A percentile compares a stretch with the other conserved stretches of the same genome.
Evolutionary conservation across 73 alveolate species (phyloP).

Genomic region (Diophrys appendiculata): DNA sequence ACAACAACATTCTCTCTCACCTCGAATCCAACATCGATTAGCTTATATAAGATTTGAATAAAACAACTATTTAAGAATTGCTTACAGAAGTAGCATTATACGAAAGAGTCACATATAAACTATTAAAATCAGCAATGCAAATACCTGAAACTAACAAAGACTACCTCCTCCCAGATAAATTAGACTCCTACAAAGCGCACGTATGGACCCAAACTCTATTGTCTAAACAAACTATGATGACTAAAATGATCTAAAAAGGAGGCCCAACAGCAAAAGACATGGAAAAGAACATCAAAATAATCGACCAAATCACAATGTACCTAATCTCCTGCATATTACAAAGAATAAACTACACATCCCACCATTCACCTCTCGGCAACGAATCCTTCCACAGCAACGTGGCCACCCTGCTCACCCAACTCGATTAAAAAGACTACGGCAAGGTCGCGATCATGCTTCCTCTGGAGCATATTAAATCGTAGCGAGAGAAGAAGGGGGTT

Average conservation of each 20-base stretch:
- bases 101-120: neutral
- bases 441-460: neutral
- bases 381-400: too few species aligned
- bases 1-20: neutral
- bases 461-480: neutral
- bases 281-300: too few species aligned
- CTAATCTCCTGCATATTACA: neutral
- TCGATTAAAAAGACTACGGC: too few species aligned
- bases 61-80: neutral
- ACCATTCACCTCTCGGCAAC: neutral
- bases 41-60: neutral
- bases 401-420: too few species aligned
- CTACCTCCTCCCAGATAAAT: neutral
- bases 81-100: neutral
- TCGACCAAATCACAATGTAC: neutral
- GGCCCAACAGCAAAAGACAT: too few species aligned
- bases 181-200: neutral
- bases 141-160: neutral
- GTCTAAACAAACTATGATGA: neutral
- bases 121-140: neutral
- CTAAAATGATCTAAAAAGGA: neutral
- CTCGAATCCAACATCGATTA: too few species aligned
- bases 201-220: neutral
- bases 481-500: neutral
- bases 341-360: neutral